Evolutionary conservation across 371 early-diverging fungal genomes (phyloP), one percentile per base, ranked within the genome.

Genomic region (Neoconidiobolus thromboides): DNA sequence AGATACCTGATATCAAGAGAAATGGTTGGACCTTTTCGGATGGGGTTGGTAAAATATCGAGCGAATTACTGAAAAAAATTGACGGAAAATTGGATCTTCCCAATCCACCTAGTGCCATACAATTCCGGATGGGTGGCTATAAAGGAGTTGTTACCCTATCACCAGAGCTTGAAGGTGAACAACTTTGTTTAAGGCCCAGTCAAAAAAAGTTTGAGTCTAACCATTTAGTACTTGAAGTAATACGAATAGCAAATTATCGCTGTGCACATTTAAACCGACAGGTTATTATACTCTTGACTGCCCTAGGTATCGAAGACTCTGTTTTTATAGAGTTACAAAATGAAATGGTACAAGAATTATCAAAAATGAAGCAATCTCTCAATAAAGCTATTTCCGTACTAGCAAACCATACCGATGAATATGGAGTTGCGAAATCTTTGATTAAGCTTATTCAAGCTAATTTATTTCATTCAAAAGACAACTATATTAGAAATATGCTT

Each of bases 101-200:
- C 38, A 48, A 58, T 46, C 41, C 36, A 0, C 90, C 91, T 0
- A 73, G 77, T 37, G 91, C 89, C 0, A 82, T 85, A 49, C 91
- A 93, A 63, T 81, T 90, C 43, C 79, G 91, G 46, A 64, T 85
- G 3, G 88, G 77, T 15, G 91, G 91, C 3, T 80, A 78, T 14
- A 93, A 93, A 69, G 92, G 89, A 40, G 80, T 83, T 0, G 64
- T 87, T 9, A 63, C 71, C 0, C 58, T 73, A 0, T 66, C 67
- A 15, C 61, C 67, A 0, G 14, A 12, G 0, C 41, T 77, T 10
- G 48, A 48, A 1, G 69, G 68, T 0, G 63, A 63, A 3, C 48
- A 62, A 43, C 63, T 81, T 0, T 72, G 76, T 26, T 64, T 85
- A 12, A 76, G 89, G 3, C 78, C 76, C 0, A 82, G 82, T 62